A percentile compares a stretch with the other conserved stretches of the same genome.
These are phyloP conservation scores for Pelargonium citronellum DNA, from an alignment of 441 rosid species.

Conservation along the genomic window DNA sequence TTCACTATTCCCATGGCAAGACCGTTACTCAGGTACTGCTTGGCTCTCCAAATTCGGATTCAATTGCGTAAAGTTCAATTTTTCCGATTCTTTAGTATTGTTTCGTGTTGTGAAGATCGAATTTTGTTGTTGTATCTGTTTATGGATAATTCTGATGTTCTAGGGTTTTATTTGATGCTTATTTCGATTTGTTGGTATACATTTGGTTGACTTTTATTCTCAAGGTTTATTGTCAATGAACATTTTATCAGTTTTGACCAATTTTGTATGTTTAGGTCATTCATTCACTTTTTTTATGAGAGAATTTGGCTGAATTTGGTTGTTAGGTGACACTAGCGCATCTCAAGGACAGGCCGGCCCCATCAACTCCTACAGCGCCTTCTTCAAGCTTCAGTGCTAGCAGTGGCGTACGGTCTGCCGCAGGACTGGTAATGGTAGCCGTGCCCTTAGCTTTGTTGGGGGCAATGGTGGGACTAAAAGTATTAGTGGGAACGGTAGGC, in stretches of 20 bases:
- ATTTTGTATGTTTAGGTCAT: background rate
- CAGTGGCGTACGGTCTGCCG: constrained; percentile 88
- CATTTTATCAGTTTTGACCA: background rate
- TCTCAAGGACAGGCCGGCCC: constrained; percentile 85
- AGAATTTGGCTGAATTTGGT: background rate
- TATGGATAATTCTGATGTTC: background rate
- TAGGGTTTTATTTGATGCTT: background rate
- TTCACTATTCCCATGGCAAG: constrained; percentile 92
- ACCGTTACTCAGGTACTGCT: constrained; percentile 79
- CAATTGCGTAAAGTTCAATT: constrained; percentile 9
- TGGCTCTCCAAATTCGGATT: background rate
- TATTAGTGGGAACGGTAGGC: constrained; percentile 52
- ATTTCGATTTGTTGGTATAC: background rate
- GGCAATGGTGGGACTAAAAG: constrained; percentile 82
- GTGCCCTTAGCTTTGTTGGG: constrained; percentile 83
- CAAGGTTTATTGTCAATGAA: background rate
- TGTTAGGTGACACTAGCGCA: constrained; percentile 80
- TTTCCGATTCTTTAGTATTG: constrained; percentile 8
- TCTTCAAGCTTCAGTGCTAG: constrained; percentile 63
- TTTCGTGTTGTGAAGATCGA: background rate
- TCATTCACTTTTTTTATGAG: background rate
- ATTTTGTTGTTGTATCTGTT: background rate
- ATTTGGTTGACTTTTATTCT: background rate
- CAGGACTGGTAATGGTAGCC: constrained; percentile 80
- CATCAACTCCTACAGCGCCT: constrained; percentile 68